These are phyloP conservation scores for Chloris gayana DNA, from an alignment of 176 grass and related monocot species.

Conservation along the genomic window DNA sequence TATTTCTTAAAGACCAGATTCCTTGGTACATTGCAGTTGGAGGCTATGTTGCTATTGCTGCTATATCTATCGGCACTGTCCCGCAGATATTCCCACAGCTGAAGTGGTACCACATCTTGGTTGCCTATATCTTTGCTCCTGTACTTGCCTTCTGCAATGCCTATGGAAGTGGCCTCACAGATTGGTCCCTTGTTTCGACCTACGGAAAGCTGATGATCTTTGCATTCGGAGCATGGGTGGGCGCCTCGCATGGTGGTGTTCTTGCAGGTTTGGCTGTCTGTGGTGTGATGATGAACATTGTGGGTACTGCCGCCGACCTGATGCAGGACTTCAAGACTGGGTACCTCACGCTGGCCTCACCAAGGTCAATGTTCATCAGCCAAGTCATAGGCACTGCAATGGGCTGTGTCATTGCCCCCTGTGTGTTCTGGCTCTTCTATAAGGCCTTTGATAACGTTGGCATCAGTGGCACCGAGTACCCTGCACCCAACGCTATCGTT, in stretches of 20 bases:
- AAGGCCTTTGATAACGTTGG: slow-evolving; percentile 57
- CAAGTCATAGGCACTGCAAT: slow-evolving; percentile 74
- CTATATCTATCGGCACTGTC: slow-evolving; percentile 44
- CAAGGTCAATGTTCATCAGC: slow-evolving; percentile 69
- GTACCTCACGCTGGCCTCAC: slow-evolving; percentile 72
- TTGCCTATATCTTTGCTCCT: slow-evolving; percentile 56
- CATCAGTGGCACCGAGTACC: slow-evolving; percentile 36
- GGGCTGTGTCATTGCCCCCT: slow-evolving; percentile 65
- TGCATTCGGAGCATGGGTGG: slow-evolving; percentile 63
- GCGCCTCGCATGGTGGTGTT: slow-evolving; percentile 61
- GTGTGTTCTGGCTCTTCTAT: slow-evolving; percentile 77
- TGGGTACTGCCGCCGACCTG: slow-evolving; percentile 45
- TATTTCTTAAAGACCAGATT: slow-evolving; percentile 75
- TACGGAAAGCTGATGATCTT: slow-evolving; percentile 81
- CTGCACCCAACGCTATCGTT: slow-evolving; percentile 47
- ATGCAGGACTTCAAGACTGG: slow-evolving; percentile 82
- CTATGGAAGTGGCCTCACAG: slow-evolving; percentile 69
- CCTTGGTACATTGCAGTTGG: slow-evolving; percentile 46
- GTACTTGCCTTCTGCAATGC: slow-evolving; percentile 84
- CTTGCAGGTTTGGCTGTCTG: slow-evolving; percentile 61
- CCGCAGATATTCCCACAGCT: slow-evolving; percentile 67
- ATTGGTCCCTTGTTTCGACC: slow-evolving; percentile 67
- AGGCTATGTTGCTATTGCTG: slow-evolving; percentile 50
- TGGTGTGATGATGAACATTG: slow-evolving; percentile 85
- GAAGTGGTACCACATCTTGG: slow-evolving; percentile 79